Percentiles rank a stretch among this genome's conserved stretches.
Evolutionary conservation across 1,284 basidiomycete genomes (phyloP).

Genomic region (Cystobasidium pallidum): DNA sequence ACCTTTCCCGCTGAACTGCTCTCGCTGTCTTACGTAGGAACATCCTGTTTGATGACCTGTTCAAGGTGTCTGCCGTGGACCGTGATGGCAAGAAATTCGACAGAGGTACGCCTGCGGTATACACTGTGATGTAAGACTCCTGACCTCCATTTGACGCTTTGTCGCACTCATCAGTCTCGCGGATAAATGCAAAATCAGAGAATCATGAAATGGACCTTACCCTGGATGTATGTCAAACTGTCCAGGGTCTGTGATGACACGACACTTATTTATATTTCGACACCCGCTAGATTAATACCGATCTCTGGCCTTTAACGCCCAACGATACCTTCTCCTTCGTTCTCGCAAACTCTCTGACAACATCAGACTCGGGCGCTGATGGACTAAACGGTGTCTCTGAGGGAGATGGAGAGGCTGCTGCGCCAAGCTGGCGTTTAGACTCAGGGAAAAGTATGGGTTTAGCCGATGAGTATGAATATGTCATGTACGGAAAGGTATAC

Average conservation of each 20-base stretch:
- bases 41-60: constrained; percentile 86
- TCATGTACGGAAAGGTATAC: constrained; percentile 99
- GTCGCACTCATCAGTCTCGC: constrained; percentile 66
- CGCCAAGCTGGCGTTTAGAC: constrained; percentile 81
- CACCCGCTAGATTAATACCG: constrained; percentile 47
- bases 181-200: constrained; percentile 63
- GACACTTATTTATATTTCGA: background rate
- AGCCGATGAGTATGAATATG: constrained; percentile 97
- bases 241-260: background rate
- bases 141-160: no score
- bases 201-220: constrained; percentile 88
- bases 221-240: constrained; percentile 63
- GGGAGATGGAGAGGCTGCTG: constrained; percentile 68
- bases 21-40: constrained; percentile 58
- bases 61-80: constrained; percentile 80
- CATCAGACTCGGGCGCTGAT: constrained; percentile 63
- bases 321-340: constrained; percentile 81
- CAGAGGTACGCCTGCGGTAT: constrained; percentile 85
- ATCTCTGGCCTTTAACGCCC: constrained; percentile 57
- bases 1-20: constrained; percentile 19
- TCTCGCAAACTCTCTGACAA: constrained; percentile 76
- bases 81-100: constrained; percentile 96
- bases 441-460: constrained; percentile 81
- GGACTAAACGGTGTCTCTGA: constrained; percentile 58
- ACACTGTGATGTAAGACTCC: no score